Base-by-base conservation (phyloP, 1,139 yeast genomes). In the Saccharomyces hybrid region DNA sequence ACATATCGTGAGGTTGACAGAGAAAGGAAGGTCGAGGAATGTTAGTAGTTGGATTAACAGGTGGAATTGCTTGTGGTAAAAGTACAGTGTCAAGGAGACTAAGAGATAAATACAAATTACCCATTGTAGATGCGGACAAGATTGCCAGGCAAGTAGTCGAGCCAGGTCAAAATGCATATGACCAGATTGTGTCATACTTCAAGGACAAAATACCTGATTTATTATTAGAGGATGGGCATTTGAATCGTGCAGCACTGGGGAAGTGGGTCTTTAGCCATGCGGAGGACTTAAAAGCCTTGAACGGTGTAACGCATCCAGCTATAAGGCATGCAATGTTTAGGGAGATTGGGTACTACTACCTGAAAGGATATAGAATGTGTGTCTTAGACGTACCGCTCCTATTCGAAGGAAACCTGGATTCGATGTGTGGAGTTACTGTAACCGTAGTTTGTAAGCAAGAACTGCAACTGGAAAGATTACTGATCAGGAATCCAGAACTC, bases 1-100 rank as follows among this genome's bases (percentile, higher is more conserved):
- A 6, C 24, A 9, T 24, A 16, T 8, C 5, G 16, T 12, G n/a
- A 16, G 8, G 8, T 16, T 9, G n/a, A 4, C 38, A 48, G 7
- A 14, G 6, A 14, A 16, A 14, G n/a, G 8, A 27, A 26, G 21
- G 16, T 28, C n/a, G 4, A 12, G 53, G n/a, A 24, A 93, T 93
- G 99, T 79, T 93, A 53, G 79, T 93, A 38, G 80, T 95, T 8
- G 99, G 99, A 0, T 78, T 93, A 27, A 93, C 99, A 0, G 99
- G 99, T 0, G 97, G 97, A 0, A 93, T 93, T 53, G 96, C 97
- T 8, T 80, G 95, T 4, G 99, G 99, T 1, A 95, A 95, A 68
- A 86, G 96, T 12, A 91, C 98, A 0, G 98, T 89, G 0, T 88
- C 97, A 0, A 69, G 73, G 16, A 71, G 78, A 29, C 73, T 93